phyloP scores from a whole-genome alignment of 169 alveolate species.

The Plasmodium gonderi region DNA sequence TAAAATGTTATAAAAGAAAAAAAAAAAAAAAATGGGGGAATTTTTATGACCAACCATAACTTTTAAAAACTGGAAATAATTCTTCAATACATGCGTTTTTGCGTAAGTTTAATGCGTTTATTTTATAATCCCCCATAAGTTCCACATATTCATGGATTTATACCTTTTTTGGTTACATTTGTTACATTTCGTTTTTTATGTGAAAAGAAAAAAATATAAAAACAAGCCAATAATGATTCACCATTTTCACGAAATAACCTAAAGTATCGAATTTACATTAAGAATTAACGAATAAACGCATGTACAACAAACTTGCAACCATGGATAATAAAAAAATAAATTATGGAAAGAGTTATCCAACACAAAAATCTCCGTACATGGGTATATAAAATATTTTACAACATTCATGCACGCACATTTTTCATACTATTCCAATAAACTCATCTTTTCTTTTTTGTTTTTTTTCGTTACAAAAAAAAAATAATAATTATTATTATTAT shows the following conservation, averaged over 20 bases:
- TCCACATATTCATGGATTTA: not conserved
- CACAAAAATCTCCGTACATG: not conserved
- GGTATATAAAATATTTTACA: slow-evolving; percentile 8
- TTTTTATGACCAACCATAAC: not conserved
- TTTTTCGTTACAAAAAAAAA: not conserved
- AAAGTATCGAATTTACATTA: not conserved
- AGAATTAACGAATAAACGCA: not conserved
- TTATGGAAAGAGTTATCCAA: not conserved
- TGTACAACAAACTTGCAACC: not conserved
- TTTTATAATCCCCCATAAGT: not conserved
- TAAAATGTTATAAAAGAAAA: not conserved
- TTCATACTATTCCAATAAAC: not conserved
- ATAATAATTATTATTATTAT: not conserved
- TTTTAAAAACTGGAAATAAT: not conserved
- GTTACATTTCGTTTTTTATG: not conserved
- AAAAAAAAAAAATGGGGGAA: not conserved
- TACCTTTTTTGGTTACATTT: not conserved
- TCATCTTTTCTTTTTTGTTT: too few species aligned
- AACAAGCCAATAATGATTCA: not conserved
- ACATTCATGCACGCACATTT: not conserved
- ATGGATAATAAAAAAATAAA: not conserved
- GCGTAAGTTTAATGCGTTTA: not conserved
- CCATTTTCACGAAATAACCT: not conserved
- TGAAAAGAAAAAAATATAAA: not conserved
- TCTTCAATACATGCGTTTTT: not conserved